phyloP scores from a whole-genome alignment of 140 eudicot species.

The Oenanthe javanica region DNA sequence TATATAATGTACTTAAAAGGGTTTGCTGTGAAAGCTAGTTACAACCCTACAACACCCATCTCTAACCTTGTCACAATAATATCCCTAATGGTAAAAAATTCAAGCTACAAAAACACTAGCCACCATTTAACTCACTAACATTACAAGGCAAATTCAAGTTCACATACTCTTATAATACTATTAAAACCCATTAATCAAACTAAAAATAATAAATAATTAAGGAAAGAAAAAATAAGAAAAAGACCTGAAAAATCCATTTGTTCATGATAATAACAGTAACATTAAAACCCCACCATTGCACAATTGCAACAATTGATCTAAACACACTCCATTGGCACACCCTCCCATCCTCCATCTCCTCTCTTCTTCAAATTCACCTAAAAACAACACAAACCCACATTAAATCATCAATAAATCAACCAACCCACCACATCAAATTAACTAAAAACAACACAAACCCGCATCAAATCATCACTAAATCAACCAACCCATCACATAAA shows the following conservation, averaged over 20 bases:
- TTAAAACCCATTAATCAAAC: background rate
- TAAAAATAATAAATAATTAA: background rate
- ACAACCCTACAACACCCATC: background rate
- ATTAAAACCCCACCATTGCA: conserved; percentile 97
- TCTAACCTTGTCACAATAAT: background rate
- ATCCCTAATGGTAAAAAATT: no score
- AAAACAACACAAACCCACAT: conserved; percentile 3
- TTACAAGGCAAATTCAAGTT: background rate
- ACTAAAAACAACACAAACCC: background rate
- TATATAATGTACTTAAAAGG: background rate
- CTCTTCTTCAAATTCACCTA: background rate
- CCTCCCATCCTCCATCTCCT: conserved; percentile 54
- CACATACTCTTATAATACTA: background rate
- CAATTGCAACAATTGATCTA: conserved; percentile 68
- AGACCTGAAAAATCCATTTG: conserved; percentile 98
- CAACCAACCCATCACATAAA: background rate
- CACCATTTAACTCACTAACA: background rate
- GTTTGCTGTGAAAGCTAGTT: background rate
- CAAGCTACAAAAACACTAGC: background rate
- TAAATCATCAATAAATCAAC: background rate
- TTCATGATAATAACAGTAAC: conserved; percentile 98
- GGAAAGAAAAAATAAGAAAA: background rate
- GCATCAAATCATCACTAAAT: background rate
- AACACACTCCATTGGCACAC: conserved; percentile 76
- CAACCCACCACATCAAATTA: background rate